Base-by-base conservation (phyloP, 441 rosid species). In the Gossypium schwendimanii region DNA sequence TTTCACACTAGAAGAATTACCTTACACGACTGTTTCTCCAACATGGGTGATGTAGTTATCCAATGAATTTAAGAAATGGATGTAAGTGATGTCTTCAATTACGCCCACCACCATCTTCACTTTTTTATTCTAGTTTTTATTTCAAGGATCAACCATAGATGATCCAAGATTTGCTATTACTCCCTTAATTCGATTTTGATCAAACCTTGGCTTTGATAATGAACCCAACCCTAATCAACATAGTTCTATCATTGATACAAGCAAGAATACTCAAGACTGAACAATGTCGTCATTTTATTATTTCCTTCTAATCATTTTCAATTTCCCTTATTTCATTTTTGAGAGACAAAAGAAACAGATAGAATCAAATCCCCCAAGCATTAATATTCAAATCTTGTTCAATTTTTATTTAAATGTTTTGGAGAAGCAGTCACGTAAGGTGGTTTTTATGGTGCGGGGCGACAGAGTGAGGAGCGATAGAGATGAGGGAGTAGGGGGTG, bases 61-160 rank as follows among this genome's bases (percentile, higher is more conserved):
- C 0, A 3, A 26, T 26, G 28, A 26, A 26, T 26, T 26, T 26
- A 26, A 26, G 28, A 26, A 26, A 26, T 26, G 28, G 4, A 26
- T 26, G 28, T 3, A 26, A 1, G 28, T 26, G 4, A 23, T 2
- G 2, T 23, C 98, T 83, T 94, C 96, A 15, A 86, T 61, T 23
- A 89, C 93, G 50, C 92, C 80, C 49, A 91, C 97, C 74, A 81
- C 69, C n/a, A 95, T 89, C 88, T 81, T 94, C 96, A 94, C 89
- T 26, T 66, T 36, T 21, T 17, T 2, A 23, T 23, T 23, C 24
- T 23, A 23, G 2, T 2, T 23, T 9, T 21, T 57, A 23, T 57
- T 54, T 7, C 3, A 14, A 4, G 24, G 21, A 18, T 17, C 31
- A 61, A 44, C 2, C 24, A 23, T 2, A 66, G 23, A 36, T 11